Base-by-base conservation (phyloP, 257 asterid genomes). In the Solanum clarkiae region DNA sequence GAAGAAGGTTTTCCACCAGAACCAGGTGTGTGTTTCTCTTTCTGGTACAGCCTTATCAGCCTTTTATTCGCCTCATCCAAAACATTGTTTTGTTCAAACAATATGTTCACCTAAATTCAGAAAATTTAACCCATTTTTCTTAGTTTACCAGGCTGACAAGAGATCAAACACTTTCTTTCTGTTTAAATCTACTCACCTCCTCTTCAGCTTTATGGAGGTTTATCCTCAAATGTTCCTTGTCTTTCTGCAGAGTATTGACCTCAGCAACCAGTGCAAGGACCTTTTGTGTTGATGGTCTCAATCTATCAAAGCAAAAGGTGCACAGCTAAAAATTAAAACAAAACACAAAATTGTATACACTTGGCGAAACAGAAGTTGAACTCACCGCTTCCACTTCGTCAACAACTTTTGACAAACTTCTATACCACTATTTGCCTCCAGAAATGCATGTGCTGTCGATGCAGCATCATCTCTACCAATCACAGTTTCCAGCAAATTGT, bases 151-250 rank as follows among this genome's bases (percentile, higher is more conserved):
- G 69, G 66, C 20, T 10, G 49, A 7, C 57, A 36, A 45, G 86
- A 26, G 53, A 53, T 54, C 18, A 84, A 40, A 69, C 40, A 26
- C 32, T 69, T 55, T 65, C 51, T 51, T 42, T 79, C 63, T 70
- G 51, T 42, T 66, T 68, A 51, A 26, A 40, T 51, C 57, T 79
- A 57, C 83, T 62, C 87, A 96, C 99, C 98, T 97, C 99, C 55
- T 91, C 96, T 90, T 97, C 99, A 68, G 99, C 98, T 89, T 86
- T 94, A 54, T 18, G 90, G 75, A 97, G 97, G 90, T 97, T 97
- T 59, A 84, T 84, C 47, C 92, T 88, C 81, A 97, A 77, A 86
- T 94, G 92, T 49, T 95, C 96, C 91, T 94, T 95, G 81, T 91
- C 94, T 60, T 91, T 92, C 88, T 92, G 92, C 85, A 95, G 80